A percentile compares a stretch with the other conserved stretches of the same genome.
phyloP scores from a whole-genome alignment of 306 rosid genomes.

The Medicago lupulina region DNA sequence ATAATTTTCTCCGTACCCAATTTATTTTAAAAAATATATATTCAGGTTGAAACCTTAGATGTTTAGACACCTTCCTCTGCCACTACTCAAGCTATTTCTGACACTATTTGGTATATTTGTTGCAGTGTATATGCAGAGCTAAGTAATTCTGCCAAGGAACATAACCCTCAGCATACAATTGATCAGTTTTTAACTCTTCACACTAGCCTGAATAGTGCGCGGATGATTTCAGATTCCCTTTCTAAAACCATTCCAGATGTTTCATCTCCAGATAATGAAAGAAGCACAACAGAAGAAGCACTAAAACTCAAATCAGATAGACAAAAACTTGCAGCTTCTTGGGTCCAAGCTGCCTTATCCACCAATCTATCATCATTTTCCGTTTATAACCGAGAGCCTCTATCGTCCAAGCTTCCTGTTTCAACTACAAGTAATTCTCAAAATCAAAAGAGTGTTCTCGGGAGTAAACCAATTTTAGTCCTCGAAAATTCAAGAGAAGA shows the following conservation, averaged over 20 bases:
- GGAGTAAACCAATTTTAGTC: slow-evolving; percentile 65
- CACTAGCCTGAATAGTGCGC: slow-evolving; percentile 61
- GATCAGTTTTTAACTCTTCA: slow-evolving; percentile 85
- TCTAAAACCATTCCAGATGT: slow-evolving; percentile 56
- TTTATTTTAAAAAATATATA: too few relatives aligned
- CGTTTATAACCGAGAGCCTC: slow-evolving; percentile 63
- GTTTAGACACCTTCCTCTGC: neutral
- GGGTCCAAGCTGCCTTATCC: slow-evolving; percentile 91
- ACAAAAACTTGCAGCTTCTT: slow-evolving; percentile 68
- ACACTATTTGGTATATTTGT: slow-evolving; percentile 34
- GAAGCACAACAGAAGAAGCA: slow-evolving; percentile 64
- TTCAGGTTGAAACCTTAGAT: too few relatives aligned
- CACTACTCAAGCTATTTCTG: slow-evolving; percentile 25
- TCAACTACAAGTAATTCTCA: slow-evolving; percentile 59
- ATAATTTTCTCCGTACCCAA: too few relatives aligned
- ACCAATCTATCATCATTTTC: slow-evolving; percentile 79
- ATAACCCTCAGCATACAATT: slow-evolving; percentile 76
- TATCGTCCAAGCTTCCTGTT: slow-evolving; percentile 48
- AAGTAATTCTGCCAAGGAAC: slow-evolving; percentile 73
- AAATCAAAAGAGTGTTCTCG: slow-evolving; percentile 59
- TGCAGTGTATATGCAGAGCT: slow-evolving; percentile 82
- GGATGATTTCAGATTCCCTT: slow-evolving; percentile 65
- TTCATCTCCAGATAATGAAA: slow-evolving; percentile 67
- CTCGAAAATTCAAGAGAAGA: slow-evolving; percentile 61
- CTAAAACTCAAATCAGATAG: slow-evolving; percentile 61